These are phyloP conservation scores for Simplicillium sp. DNA, from an alignment of 2,329 filamentous ascomycete species.

Conservation along the genomic window DNA sequence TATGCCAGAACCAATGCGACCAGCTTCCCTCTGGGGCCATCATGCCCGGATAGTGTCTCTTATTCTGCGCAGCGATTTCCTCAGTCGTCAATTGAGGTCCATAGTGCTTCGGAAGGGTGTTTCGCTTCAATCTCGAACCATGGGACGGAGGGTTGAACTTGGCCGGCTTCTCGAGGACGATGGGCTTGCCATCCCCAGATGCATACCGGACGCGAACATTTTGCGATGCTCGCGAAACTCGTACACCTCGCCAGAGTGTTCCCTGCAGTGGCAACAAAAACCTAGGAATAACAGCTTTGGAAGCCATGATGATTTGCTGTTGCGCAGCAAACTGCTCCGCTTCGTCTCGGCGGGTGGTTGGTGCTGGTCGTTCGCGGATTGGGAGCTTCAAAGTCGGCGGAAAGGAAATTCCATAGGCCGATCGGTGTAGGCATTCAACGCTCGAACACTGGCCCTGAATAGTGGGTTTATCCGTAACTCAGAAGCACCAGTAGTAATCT, in stretches of 20 bases:
- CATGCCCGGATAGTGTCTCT: slow-evolving; percentile 75
- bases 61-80: slow-evolving; percentile 56
- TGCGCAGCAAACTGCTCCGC: neutral
- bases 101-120: slow-evolving; percentile 54
- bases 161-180: slow-evolving; percentile 75
- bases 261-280: slow-evolving; percentile 59
- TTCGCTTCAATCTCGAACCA: slow-evolving; percentile 54
- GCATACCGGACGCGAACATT: slow-evolving; percentile 24
- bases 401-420: slow-evolving; percentile 6
- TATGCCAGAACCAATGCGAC: slow-evolving; percentile 77
- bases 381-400: neutral
- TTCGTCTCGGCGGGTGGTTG: neutral
- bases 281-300: slow-evolving; percentile 47
- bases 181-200: slow-evolving; percentile 31
- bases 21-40: slow-evolving; percentile 78
- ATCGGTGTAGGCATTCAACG: neutral
- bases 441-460: neutral
- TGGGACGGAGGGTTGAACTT: slow-evolving; percentile 92
- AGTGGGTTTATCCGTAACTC: neutral
- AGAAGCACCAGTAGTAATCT: neutral
- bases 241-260: slow-evolving; percentile 41
- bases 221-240: slow-evolving; percentile 21
- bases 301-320: slow-evolving; percentile 25
- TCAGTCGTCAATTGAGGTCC: slow-evolving; percentile 60
- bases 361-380: neutral